Evolutionary conservation across 75 land plant genomes (phyloP).

Genomic region (Selaginella moellendorffii): DNA sequence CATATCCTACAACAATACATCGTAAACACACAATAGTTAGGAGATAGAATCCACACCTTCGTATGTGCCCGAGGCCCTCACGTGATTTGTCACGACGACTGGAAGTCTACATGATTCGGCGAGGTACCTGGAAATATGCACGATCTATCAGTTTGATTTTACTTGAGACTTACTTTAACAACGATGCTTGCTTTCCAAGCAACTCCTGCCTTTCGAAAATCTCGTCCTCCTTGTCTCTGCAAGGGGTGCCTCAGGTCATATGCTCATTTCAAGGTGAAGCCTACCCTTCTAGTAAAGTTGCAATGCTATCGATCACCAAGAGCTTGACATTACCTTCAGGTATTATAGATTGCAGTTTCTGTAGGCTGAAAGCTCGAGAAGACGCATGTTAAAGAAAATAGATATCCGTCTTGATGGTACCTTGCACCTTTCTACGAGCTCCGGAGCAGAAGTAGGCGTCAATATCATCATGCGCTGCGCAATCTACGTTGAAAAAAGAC

Average conservation of each 20-base stretch:
- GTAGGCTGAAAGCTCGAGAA: constrained; percentile 35
- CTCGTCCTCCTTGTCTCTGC: not conserved
- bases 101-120: constrained; percentile 71
- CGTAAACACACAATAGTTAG: too few relatives aligned
- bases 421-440: constrained; percentile 54
- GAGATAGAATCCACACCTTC: constrained; percentile 17
- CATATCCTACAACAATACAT: not conserved
- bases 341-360: constrained; percentile 38
- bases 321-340: constrained; percentile 45
- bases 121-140: constrained; percentile 32
- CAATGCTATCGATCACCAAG: constrained; percentile 69
- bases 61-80: constrained; percentile 29
- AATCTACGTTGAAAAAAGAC: constrained; percentile 35
- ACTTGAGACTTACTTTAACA: constrained; percentile 48
- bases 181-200: constrained; percentile 42
- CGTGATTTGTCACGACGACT: constrained; percentile 81
- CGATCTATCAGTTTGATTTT: not conserved
- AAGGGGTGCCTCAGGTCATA: not conserved
- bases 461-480: constrained; percentile 60
- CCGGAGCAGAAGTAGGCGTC: constrained; percentile 43
- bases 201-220: constrained; percentile 22
- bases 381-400: not conserved
- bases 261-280: not conserved
- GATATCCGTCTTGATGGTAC: not conserved
- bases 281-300: constrained; percentile 49